These are phyloP conservation scores for Solanum hybrid DNA, from an alignment of 305 asterid species.

Conservation along the genomic window DNA sequence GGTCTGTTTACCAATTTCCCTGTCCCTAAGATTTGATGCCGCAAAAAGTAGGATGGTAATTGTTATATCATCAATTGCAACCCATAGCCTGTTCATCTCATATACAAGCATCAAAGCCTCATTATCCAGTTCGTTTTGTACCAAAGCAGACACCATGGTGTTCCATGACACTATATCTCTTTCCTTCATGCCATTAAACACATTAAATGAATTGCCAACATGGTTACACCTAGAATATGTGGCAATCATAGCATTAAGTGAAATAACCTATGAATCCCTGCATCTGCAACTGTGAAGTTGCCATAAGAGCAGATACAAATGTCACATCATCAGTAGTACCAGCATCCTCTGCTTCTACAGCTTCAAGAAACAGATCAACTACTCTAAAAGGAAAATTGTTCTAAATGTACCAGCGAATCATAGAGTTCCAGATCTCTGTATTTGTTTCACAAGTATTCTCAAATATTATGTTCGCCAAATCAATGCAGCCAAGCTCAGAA, in stretches of 20 bases:
- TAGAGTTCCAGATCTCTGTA: conserved; percentile 72
- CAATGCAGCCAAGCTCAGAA: conserved; percentile 60
- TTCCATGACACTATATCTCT: no score
- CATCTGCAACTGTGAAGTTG: conserved; percentile 68
- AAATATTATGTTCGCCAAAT: conserved; percentile 47
- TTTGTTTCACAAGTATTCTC: conserved; percentile 57
- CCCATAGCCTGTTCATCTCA: no score
- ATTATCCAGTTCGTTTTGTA: no score
- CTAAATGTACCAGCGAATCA: conserved; percentile 61
- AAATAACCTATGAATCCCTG: conserved; percentile 33
- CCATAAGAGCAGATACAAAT: conserved; percentile 54
- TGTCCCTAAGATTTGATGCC: conserved; percentile 46
- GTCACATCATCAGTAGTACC: conserved; percentile 55
- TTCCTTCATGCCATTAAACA: no score
- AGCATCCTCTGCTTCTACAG: conserved; percentile 30
- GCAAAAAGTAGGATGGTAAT: conserved; percentile 67
- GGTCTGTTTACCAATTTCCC: neutral
- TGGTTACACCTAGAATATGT: neutral
- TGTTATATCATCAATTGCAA: conserved; percentile 6
- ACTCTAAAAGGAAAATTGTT: conserved; percentile 43
- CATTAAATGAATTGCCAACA: neutral
- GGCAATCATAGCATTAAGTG: conserved; percentile 21
- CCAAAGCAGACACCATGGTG: no score
- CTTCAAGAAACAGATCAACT: conserved; percentile 46
- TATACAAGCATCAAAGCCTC: no score